These are phyloP conservation scores for Triticum urartu DNA, from an alignment of 176 grass and related monocot species.

Conservation along the genomic window DNA sequence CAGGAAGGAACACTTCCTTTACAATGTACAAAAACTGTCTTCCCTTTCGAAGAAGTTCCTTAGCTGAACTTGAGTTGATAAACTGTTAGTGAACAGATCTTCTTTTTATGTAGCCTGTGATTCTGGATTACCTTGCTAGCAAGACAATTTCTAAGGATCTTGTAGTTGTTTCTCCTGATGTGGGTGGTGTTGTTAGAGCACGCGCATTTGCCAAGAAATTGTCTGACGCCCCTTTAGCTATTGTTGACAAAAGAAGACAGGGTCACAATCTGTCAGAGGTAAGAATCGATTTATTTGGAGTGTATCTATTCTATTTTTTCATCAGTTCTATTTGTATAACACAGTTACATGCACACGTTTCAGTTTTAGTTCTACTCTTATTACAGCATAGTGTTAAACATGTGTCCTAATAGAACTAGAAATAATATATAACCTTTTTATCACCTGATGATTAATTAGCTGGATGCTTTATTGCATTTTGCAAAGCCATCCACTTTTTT, in stretches of 20 bases:
- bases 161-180: constrained; percentile 98
- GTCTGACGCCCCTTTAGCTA: constrained; percentile 82
- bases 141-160: constrained; percentile 86
- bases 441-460: neutral
- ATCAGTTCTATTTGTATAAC: neutral
- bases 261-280: constrained; percentile 95
- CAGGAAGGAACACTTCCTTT: neutral
- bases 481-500: neutral
- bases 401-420: neutral
- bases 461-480: neutral
- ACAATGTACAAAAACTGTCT: neutral
- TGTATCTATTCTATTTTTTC: neutral
- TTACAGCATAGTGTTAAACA: neutral
- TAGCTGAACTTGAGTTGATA: neutral
- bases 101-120: constrained; percentile 74
- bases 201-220: constrained; percentile 91
- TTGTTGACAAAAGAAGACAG: constrained; percentile 98
- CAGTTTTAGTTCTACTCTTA: neutral
- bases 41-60: neutral
- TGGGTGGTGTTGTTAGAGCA: constrained; percentile 89
- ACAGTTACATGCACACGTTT: neutral
- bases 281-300: neutral
- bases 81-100: neutral
- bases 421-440: neutral
- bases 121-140: constrained; percentile 93